Conservation (phyloP, 192 early-diverging fungal genomes). For the Coemansia sp. region DNA sequence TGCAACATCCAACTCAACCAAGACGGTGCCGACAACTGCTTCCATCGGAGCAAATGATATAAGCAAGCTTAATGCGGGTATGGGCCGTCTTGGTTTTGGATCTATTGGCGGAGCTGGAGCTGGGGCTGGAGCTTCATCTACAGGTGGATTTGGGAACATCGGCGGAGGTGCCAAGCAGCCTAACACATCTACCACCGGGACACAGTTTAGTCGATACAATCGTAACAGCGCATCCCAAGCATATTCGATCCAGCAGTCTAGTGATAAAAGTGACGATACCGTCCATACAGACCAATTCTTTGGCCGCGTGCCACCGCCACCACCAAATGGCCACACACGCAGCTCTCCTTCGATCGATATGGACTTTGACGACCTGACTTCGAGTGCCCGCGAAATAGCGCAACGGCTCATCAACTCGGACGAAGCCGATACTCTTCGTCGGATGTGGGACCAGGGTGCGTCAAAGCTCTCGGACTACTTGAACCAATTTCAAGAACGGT, state of each 20-base stretch:
- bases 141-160: conserved; percentile 25
- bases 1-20: background rate
- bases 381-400: conserved; percentile 56
- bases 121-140: background rate
- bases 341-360: conserved; percentile 78
- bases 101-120: conserved; percentile 24
- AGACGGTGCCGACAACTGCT: background rate
- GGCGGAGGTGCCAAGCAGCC: conserved; percentile 30
- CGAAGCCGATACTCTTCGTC: conserved; percentile 54
- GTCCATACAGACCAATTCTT: conserved; percentile 83
- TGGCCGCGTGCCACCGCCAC: conserved; percentile 72
- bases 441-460: conserved; percentile 53
- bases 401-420: conserved; percentile 55
- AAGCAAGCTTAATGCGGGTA: conserved; percentile 68
- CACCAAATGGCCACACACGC: conserved; percentile 60
- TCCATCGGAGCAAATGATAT: conserved; percentile 7
- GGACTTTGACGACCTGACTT: conserved; percentile 55
- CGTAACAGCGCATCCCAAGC: background rate
- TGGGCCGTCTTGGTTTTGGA: conserved; percentile 70
- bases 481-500: conserved; percentile 52
- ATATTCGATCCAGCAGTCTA: background rate
- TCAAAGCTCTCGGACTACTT: conserved; percentile 49
- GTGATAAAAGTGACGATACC: background rate
- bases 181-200: conserved; percentile 1
- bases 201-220: background rate